Evolutionary conservation across 2,329 filamentous ascomycete species (phyloP).

Genomic region (Aspergillus sp.): DNA sequence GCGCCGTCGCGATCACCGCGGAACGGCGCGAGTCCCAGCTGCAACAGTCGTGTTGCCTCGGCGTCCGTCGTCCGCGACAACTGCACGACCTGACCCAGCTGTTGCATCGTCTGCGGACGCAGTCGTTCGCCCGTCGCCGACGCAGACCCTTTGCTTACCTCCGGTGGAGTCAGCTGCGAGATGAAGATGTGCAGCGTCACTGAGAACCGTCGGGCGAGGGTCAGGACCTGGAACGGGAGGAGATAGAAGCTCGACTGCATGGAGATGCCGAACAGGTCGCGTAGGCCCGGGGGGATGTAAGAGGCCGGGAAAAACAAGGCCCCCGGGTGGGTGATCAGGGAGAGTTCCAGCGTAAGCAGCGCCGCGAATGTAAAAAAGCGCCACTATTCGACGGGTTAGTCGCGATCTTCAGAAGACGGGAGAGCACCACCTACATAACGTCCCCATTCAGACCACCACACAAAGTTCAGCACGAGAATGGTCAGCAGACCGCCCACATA

Average conservation of each 20-base stretch:
- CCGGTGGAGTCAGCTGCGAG: constrained; percentile 71
- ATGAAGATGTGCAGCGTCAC: constrained; percentile 81
- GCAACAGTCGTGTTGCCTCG: constrained; percentile 69
- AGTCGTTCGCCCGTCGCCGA: constrained; percentile 30
- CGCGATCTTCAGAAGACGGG: constrained; percentile 9
- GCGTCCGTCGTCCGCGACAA: constrained; percentile 59
- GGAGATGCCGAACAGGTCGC: constrained; percentile 35
- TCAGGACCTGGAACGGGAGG: constrained; percentile 81
- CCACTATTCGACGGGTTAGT: constrained; percentile 38
- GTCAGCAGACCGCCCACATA: constrained; percentile 38
- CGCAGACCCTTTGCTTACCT: constrained; percentile 44
- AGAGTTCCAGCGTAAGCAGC: constrained; percentile 56
- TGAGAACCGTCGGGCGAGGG: constrained; percentile 70
- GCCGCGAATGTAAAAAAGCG: constrained; percentile 52
- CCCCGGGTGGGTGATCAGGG: constrained; percentile 54
- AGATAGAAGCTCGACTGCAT: constrained; percentile 44
- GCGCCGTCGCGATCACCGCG: constrained; percentile 66
- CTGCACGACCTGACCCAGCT: constrained; percentile 65
- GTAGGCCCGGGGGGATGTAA: constrained; percentile 30
- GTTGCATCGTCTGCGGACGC: constrained; percentile 54
- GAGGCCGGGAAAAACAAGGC: constrained; percentile 34
- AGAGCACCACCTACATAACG: constrained; percentile 41
- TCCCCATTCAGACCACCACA: constrained; percentile 42
- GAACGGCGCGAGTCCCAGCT: constrained; percentile 79
- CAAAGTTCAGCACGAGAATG: constrained; percentile 37